Percentiles rank a stretch among this genome's conserved stretches.
Conservation (phyloP, 2,329 filamentous ascomycete species). For the Cladosporium sp. region DNA sequence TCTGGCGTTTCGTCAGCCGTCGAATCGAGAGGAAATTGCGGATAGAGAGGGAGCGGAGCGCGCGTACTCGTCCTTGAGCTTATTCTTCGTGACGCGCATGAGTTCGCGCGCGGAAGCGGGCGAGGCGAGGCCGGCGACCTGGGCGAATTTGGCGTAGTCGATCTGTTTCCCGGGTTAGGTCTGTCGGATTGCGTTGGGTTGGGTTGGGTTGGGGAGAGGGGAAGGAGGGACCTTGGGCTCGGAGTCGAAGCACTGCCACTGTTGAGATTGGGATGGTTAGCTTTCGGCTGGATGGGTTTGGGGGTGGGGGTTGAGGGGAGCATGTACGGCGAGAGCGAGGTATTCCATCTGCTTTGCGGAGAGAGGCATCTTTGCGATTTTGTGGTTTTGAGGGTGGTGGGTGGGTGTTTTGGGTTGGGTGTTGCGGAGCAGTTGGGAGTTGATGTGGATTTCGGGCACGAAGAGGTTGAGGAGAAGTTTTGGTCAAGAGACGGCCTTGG, state of each 20-base stretch:
- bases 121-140: conserved; percentile 23
- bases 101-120: conserved; percentile 26
- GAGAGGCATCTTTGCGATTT: conserved; percentile 19
- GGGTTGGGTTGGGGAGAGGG: not conserved
- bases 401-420: too few relatives aligned
- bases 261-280: not conserved
- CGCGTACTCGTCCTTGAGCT: conserved; percentile 25
- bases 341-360: conserved; percentile 24
- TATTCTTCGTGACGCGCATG: conserved; percentile 31
- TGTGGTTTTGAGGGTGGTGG: not conserved
- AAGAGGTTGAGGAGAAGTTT: too few relatives aligned
- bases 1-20: not conserved
- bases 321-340: conserved; percentile 21
- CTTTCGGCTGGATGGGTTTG: not conserved
- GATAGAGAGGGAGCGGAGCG: not conserved
- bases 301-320: not conserved
- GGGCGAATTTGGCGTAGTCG: conserved; percentile 29
- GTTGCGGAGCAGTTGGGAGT: too few relatives aligned
- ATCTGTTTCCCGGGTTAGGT: conserved; percentile 18
- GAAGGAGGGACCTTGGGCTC: conserved; percentile 23
- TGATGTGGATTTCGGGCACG: too few relatives aligned
- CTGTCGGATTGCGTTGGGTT: not conserved
- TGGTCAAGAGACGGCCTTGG: too few relatives aligned
- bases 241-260: conserved; percentile 28
- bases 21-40: not conserved